Base-by-base conservation (phyloP, 2,329 filamentous ascomycete species). In the Aspergillus vadensis region DNA sequence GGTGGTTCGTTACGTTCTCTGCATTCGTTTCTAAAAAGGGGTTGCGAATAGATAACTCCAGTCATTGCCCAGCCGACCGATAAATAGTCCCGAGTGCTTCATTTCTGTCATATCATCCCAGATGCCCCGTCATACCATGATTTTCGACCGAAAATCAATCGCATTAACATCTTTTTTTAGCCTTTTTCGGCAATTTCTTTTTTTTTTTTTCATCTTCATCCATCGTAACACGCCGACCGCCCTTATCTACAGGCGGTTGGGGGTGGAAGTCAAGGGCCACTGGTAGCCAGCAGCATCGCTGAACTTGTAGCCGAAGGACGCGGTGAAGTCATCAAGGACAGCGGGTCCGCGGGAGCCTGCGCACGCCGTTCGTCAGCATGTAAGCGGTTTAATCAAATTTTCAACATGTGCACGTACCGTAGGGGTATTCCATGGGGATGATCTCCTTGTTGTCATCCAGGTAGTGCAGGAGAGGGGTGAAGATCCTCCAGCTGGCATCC, bases 371-470 rank as follows among this genome's bases (percentile, higher is more conserved):
- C 66, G 60, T 55, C 30, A 52, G 41, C 14, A 41, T 27, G 48
- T 25, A 4, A 10, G 14, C n/a, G 2, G 32, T 17, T 17, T 9
- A 17, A n/a, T 12, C 3, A 14, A 5, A 32, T 36, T 14, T 14
- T 10, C 2, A 44, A 10, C n/a, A 9, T 7, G 38, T 10, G 32
- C 44, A 78, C 90, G 82, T 81, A 97, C 95, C 95, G 76, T 99
- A 99, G 68, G 96, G 94, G 81, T 99, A 99, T 75, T 97, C 94
- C 95, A 99, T 99, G 25, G 95, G 95, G 62, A 97, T 91, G 68
- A 99, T 98, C 81, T 99, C 95, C 85, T 97, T 97, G 85, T 98
- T 97, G 76, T 97, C 92, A 67, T 99, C 96, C 12, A 99, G 87
- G 81, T 99, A 99, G 83, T 99, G 94, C 65, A 99, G 85, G 39